These are phyloP conservation scores for Trichopus zeylanicus DNA, from an alignment of 116 monocot genomes.

Conservation along the genomic window DNA sequence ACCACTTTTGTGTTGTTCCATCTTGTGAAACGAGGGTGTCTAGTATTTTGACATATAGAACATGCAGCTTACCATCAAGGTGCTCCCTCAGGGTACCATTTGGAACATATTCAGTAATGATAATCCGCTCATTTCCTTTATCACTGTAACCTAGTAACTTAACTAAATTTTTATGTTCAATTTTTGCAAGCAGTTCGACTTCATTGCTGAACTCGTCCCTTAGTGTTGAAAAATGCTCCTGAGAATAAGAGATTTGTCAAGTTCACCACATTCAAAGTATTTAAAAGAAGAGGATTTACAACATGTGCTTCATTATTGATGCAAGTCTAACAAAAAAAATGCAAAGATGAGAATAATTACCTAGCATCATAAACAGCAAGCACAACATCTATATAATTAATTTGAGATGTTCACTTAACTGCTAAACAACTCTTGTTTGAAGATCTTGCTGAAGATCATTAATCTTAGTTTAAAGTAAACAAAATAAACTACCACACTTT, in stretches of 20 bases:
- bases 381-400: too few relatives aligned
- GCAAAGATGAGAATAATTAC: too few relatives aligned
- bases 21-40: not conserved
- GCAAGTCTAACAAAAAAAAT: too few relatives aligned
- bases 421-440: too few relatives aligned
- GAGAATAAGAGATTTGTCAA: not conserved
- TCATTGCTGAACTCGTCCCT: slow-evolving; percentile 76
- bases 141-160: slow-evolving; percentile 67
- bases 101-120: slow-evolving; percentile 73
- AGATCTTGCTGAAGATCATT: too few relatives aligned
- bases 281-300: too few relatives aligned
- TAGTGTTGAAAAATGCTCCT: slow-evolving; percentile 26
- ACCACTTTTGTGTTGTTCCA: not conserved
- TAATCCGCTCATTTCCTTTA: slow-evolving; percentile 62
- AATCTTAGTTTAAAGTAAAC: too few relatives aligned
- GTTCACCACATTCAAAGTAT: too few relatives aligned
- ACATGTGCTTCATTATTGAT: too few relatives aligned
- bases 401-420: too few relatives aligned
- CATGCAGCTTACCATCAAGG: slow-evolving; percentile 52
- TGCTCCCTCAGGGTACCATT: slow-evolving; percentile 94
- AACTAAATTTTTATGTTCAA: slow-evolving; percentile 85
- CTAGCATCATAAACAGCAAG: too few relatives aligned
- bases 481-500: too few relatives aligned
- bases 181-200: slow-evolving; percentile 63
- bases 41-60: not conserved